Evolutionary conservation across 2,329 filamentous ascomycete species (phyloP).

Genomic region (Myriosclerotinia duriaeana): DNA sequence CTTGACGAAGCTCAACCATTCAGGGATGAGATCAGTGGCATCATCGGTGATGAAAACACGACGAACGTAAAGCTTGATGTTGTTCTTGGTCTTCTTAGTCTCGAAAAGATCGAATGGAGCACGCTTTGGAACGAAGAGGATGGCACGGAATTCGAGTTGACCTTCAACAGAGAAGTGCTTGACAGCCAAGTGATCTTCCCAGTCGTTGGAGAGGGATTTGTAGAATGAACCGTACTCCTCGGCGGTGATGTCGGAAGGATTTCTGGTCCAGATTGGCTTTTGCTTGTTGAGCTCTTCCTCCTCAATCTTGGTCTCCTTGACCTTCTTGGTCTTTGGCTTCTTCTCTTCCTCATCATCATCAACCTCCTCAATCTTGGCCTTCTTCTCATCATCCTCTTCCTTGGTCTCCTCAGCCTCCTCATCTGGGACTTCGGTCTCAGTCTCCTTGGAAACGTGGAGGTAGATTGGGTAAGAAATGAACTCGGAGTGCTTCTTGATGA

Average conservation of each 20-base stretch:
- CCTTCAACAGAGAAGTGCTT: constrained; percentile 99
- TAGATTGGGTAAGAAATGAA: constrained; percentile 99
- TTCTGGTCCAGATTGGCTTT: constrained; percentile 99
- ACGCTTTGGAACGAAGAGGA: constrained; percentile 99
- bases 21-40: constrained; percentile 96
- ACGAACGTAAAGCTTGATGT: constrained; percentile 99
- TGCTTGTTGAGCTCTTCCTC: constrained; percentile 99
- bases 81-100: constrained; percentile 99
- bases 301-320: constrained; percentile 98
- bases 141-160: constrained; percentile 99
- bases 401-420: constrained; percentile 25
- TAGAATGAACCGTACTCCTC: constrained; percentile 99
- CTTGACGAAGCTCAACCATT: constrained; percentile 99
- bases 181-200: constrained; percentile 98
- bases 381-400: constrained; percentile 47
- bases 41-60: constrained; percentile 99
- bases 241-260: constrained; percentile 88
- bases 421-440: constrained; percentile 84
- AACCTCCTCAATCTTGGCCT: constrained; percentile 28
- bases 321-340: constrained; percentile 80
- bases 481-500: constrained; percentile 99
- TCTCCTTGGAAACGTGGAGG: constrained; percentile 99
- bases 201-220: constrained; percentile 99
- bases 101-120: constrained; percentile 99
- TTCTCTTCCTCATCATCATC: constrained; percentile 27